These are phyloP conservation scores for Echites panduratus DNA, from an alignment of 257 asterid species.

Conservation along the genomic window DNA sequence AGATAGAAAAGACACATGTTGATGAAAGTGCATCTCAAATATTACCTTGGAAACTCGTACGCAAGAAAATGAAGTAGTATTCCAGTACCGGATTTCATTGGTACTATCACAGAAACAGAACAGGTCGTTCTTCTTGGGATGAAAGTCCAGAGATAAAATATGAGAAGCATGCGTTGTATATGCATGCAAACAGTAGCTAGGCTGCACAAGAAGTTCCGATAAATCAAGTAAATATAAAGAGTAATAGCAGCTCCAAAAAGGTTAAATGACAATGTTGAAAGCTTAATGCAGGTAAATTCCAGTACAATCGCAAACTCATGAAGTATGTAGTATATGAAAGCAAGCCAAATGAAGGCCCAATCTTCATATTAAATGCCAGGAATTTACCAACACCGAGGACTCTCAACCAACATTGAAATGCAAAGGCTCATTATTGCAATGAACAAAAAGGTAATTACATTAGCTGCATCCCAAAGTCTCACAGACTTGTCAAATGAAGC, in stretches of 20 bases:
- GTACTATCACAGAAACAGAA: constrained; percentile 85
- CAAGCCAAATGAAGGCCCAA: neutral
- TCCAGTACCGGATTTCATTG: constrained; percentile 80
- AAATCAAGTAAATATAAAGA: constrained; percentile 14
- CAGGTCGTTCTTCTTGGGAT: constrained; percentile 88
- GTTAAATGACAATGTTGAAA: neutral
- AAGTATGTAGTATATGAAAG: neutral
- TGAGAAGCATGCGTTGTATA: constrained; percentile 70
- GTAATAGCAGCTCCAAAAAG: neutral
- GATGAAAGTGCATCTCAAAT: constrained; percentile 1
- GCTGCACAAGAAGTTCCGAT: constrained; percentile 45
- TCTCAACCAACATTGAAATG: constrained; percentile 11
- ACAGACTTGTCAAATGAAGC: constrained; percentile 88
- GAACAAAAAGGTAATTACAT: constrained; percentile 43
- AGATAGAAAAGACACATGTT: neutral
- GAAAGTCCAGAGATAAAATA: constrained; percentile 88
- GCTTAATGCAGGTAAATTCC: neutral
- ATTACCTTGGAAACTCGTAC: constrained; percentile 69
- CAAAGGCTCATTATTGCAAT: neutral
- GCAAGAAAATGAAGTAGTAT: constrained; percentile 54
- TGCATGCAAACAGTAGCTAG: constrained; percentile 80
- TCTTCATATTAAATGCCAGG: neutral
- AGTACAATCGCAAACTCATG: neutral
- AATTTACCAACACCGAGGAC: neutral
- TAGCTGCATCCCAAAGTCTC: constrained; percentile 96